Evolutionary conservation across 2,329 filamentous ascomycete genomes (phyloP), one percentile per base, ranked within the genome.

Genomic region (Chaetomiaceae sp.): DNA sequence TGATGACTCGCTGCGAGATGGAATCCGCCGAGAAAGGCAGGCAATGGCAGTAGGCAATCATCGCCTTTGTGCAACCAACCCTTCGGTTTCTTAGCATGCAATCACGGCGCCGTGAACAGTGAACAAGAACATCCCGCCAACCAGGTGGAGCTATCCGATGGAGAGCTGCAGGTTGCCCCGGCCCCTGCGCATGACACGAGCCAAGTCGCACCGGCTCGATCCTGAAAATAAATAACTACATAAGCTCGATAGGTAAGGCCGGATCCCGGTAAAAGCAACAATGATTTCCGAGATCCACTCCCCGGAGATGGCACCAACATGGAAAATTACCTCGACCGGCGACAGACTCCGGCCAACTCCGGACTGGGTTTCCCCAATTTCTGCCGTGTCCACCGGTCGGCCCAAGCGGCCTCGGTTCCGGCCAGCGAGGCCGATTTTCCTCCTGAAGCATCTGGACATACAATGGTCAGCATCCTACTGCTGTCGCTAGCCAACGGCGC

Each of bases 241-340:
- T n/a, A n/a, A n/a, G n/a, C n/a, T n/a, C n/a, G n/a, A n/a, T n/a
- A 27, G 25, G 5, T 20, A 25, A 33, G 25, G 40, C 20, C 34
- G n/a, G 20, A 44, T n/a, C 46, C 20, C 14, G 21, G n/a, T 41
- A 23, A 30, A 33, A 21, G 34, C 42, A 6, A 7, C 29, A 13
- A 48, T 45, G 46, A 46, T 47, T 51, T 40, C 42, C 34, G 37
- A 44, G 48, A 27, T 47, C 53, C 53, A 55, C 53, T 34, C 14
- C 16, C 51, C 48, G 53, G 53, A 55, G 42, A 55, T 55, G 47
- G 42, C 32, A 42, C 46, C 27, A 46, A 21, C 7, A 20, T n/a
- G 32, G 30, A 38, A 50, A 42, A 34, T 50, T 46, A n/a, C 5
- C 10, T 41, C 18, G 41, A 29, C 25, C 20, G 33, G 23, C 41